phyloP scores from a whole-genome alignment of 2,329 filamentous ascomycete genomes.

The Colletotrichum filicis region DNA sequence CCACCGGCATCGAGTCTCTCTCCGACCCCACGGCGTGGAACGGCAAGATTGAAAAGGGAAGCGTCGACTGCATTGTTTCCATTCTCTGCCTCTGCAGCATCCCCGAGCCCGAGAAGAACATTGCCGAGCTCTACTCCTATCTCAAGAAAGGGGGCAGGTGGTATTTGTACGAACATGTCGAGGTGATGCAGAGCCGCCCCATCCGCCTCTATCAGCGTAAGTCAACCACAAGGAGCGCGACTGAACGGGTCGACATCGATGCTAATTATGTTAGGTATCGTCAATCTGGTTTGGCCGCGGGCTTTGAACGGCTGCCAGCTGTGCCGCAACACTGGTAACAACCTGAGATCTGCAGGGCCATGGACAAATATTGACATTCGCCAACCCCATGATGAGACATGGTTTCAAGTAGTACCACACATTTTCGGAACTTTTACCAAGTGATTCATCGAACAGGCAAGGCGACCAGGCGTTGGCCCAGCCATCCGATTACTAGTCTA shows the following conservation, averaged over 20 bases:
- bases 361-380: constrained; percentile 63
- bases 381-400: constrained; percentile 52
- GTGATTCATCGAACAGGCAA: constrained; percentile 39
- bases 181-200: constrained; percentile 48
- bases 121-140: constrained; percentile 64
- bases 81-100: constrained; percentile 73
- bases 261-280: constrained; percentile 48
- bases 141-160: constrained; percentile 71
- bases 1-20: constrained; percentile 71
- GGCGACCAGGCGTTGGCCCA: too few species aligned
- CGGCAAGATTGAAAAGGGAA: constrained; percentile 60
- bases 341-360: constrained; percentile 58
- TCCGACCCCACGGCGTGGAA: constrained; percentile 51
- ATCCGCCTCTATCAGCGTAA: constrained; percentile 63
- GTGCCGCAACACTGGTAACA: constrained; percentile 58
- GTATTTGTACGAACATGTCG: constrained; percentile 73
- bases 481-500: too few species aligned
- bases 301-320: constrained; percentile 64
- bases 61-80: constrained; percentile 69
- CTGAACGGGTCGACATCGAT: not conserved
- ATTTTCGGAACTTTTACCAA: constrained; percentile 65
- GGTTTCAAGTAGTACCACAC: constrained; percentile 59
- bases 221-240: constrained; percentile 35
- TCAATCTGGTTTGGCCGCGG: constrained; percentile 64
- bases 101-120: constrained; percentile 67